These are phyloP conservation scores for Purpureocillium takamizusanense DNA, from an alignment of 2,329 filamentous ascomycete species.

Conservation along the genomic window DNA sequence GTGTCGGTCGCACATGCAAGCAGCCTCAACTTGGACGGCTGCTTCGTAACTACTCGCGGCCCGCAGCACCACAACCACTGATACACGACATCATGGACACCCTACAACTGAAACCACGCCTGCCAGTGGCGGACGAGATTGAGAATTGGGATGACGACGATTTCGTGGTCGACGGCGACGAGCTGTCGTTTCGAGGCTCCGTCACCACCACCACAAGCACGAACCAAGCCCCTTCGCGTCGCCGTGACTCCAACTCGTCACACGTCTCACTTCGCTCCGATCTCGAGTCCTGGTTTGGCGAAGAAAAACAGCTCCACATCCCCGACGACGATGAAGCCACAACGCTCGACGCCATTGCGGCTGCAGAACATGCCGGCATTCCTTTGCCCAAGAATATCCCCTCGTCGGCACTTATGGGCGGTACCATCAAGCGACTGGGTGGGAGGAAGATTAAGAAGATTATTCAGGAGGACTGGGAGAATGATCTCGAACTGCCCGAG, in stretches of 20 bases:
- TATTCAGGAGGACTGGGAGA: constrained; percentile 72
- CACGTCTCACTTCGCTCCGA: constrained; percentile 76
- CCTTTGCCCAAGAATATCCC: constrained; percentile 82
- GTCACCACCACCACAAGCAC: constrained; percentile 20
- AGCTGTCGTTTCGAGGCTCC: constrained; percentile 50
- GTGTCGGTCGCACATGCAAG: constrained; percentile 1
- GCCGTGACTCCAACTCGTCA: constrained; percentile 73
- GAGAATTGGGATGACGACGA: constrained; percentile 77
- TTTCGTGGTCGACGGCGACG: constrained; percentile 60
- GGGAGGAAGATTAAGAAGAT: constrained; percentile 63
- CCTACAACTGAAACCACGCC: constrained; percentile 42
- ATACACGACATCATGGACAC: constrained; percentile 38
- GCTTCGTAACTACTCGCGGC: background rate
- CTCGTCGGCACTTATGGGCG: constrained; percentile 79
- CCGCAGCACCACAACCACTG: constrained; percentile 6
- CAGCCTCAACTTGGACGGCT: background rate
- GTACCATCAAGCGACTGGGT: constrained; percentile 85
- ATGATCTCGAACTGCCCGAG: constrained; percentile 64
- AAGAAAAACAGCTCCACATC: constrained; percentile 81
- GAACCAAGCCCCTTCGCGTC: constrained; percentile 27
- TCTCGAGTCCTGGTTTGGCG: constrained; percentile 63
- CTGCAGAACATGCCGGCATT: constrained; percentile 82
- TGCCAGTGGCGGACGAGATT: constrained; percentile 49
- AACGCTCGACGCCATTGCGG: constrained; percentile 76
- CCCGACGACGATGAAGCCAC: constrained; percentile 78